Evolutionary conservation across 2,329 filamentous ascomycete species (phyloP).

Genomic region (Ophiognomonia clavigignenti-juglandacearum): DNA sequence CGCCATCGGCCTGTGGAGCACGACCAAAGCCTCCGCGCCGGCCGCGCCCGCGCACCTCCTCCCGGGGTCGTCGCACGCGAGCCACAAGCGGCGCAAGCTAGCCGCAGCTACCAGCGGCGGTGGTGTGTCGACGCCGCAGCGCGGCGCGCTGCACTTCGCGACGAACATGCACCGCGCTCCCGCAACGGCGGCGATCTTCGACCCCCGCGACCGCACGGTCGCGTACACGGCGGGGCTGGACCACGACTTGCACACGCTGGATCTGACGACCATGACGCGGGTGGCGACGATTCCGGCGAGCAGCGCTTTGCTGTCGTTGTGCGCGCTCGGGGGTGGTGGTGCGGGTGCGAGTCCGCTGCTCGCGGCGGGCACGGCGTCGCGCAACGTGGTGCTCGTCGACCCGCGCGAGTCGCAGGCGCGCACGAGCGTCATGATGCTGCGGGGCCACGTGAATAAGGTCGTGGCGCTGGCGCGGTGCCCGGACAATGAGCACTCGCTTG

Average conservation of each 20-base stretch:
- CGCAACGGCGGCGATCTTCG: slow-evolving; percentile 79
- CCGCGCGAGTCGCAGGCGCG: slow-evolving; percentile 72
- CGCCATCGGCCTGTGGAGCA: slow-evolving; percentile 82
- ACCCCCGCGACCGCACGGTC: slow-evolving; percentile 77
- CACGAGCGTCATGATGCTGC: slow-evolving; percentile 82
- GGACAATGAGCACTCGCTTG: slow-evolving; percentile 73
- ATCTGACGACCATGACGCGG: slow-evolving; percentile 73
- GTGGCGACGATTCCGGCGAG: slow-evolving; percentile 81
- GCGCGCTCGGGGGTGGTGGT: slow-evolving; percentile 63
- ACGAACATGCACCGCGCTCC: slow-evolving; percentile 66
- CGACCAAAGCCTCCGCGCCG: slow-evolving; percentile 70
- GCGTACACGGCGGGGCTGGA: slow-evolving; percentile 91
- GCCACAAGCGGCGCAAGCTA: slow-evolving; percentile 70
- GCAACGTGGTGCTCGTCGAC: slow-evolving; percentile 90
- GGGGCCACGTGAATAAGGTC: slow-evolving; percentile 78
- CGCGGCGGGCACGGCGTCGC: slow-evolving; percentile 73
- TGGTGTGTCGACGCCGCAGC: slow-evolving; percentile 53
- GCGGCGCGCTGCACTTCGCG: slow-evolving; percentile 74
- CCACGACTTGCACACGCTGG: slow-evolving; percentile 85
- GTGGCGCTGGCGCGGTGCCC: slow-evolving; percentile 45
- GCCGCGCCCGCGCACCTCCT: slow-evolving; percentile 66
- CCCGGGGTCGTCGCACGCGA: slow-evolving; percentile 54
- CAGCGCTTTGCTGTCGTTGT: slow-evolving; percentile 75
- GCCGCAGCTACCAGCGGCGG: slow-evolving; percentile 24
- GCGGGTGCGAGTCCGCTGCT: slow-evolving; percentile 37